Base-by-base conservation (phyloP, 495 filamentous ascomycete genomes). In the Saxispiralis lemnorum region DNA sequence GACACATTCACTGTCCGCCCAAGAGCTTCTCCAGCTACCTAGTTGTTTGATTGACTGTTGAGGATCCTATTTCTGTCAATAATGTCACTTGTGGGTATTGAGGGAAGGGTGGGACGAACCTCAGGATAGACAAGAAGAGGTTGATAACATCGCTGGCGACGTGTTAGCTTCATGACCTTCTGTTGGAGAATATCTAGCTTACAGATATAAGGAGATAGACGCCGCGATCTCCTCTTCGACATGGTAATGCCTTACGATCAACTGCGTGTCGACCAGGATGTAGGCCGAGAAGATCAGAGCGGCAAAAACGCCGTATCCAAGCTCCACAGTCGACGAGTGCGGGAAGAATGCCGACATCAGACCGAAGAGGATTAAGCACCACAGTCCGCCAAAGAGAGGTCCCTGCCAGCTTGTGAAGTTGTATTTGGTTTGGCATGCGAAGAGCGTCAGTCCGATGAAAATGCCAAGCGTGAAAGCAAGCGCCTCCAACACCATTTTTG, bases 151-250 rank as follows among this genome's bases (percentile, higher is more conserved):
- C 89, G n/a, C 24, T 28, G 24, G 24, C 24, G 24, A 4, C 24
- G n/a, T n/a, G n/a, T n/a, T n/a, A n/a, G n/a, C n/a, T n/a, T n/a
- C n/a, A n/a, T n/a, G n/a, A n/a, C n/a, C n/a, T n/a, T n/a, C n/a
- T n/a, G n/a, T n/a, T n/a, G n/a, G n/a, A n/a, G n/a, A n/a, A n/a
- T n/a, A n/a, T n/a, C n/a, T n/a, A n/a, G n/a, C n/a, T n/a, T n/a
- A n/a, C 33, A 99, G 66, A 59, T 99, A 99, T 38, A 99, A 71
- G 56, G 81, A 83, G 57, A 99, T 93, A 1, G 86, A 79, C 39
- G 89, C 89, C 0, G 86, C 87, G 58, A 99, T 95, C 70, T 99
- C 89, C 71, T 99, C 89, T 64, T 99, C 89, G 41, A 93, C 83
- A 56, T 95, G 89, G 55, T 93, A 87, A 59, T 89, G 83, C 48